A percentile compares a stretch with the other conserved stretches of the same genome.
Evolutionary conservation across 2,329 filamentous ascomycete genomes (phyloP).

Genomic region (Ophiocordyceps australis): DNA sequence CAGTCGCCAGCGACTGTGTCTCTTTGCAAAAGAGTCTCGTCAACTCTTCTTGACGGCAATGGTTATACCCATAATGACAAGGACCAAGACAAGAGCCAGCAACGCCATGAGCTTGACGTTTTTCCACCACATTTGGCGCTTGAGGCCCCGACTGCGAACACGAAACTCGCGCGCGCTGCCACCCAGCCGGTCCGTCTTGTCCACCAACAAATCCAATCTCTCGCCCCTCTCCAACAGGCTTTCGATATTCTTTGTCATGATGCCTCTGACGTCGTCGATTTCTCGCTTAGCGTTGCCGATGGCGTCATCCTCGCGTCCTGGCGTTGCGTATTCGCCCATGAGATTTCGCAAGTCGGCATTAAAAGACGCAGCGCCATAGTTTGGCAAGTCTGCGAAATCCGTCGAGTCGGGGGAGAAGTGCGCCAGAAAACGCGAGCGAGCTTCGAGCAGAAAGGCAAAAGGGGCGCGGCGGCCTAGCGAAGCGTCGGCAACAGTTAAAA

Average conservation of each 20-base stretch:
- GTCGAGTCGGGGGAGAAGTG: conserved; percentile 43
- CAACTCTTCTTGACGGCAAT: conserved; percentile 35
- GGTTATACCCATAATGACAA: conserved; percentile 37
- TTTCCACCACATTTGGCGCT: conserved; percentile 99
- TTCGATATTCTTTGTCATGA: conserved; percentile 95
- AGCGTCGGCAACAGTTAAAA: conserved; percentile 72
- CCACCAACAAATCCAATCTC: conserved; percentile 80
- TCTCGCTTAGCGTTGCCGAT: conserved; percentile 69
- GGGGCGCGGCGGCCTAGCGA: conserved; percentile 73
- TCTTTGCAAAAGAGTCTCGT: too few relatives aligned
- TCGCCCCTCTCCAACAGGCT: conserved; percentile 77
- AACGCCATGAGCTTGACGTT: conserved; percentile 89
- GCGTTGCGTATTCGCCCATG: conserved; percentile 73
- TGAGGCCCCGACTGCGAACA: conserved; percentile 67
- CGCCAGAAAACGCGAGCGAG: conserved; percentile 71
- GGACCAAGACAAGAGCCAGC: conserved; percentile 45
- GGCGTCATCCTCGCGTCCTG: conserved; percentile 59
- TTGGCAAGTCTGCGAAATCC: conserved; percentile 61
- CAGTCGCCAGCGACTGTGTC: too few relatives aligned
- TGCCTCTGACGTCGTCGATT: conserved; percentile 80
- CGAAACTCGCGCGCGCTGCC: conserved; percentile 82
- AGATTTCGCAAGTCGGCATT: conserved; percentile 60
- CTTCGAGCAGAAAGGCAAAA: conserved; percentile 82
- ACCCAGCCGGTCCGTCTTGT: conserved; percentile 88
- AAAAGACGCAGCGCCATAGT: conserved; percentile 81